A percentile compares a stretch with the other conserved stretches of the same genome.
These are phyloP conservation scores for Leccinum subgranulosum DNA, from an alignment of 768 basidiomycete species.

Conservation along the genomic window DNA sequence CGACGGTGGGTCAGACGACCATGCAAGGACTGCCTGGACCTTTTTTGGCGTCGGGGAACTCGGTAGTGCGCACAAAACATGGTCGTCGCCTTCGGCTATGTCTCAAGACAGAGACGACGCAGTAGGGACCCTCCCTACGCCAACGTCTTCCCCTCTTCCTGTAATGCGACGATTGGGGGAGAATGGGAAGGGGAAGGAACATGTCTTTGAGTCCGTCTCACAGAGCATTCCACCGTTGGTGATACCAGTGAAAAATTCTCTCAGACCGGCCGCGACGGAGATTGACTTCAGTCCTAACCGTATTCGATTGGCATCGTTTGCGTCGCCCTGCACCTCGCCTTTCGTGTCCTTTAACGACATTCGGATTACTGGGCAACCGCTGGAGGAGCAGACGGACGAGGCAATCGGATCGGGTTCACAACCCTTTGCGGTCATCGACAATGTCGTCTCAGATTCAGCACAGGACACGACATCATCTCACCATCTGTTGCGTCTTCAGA, in stretches of 20 bases:
- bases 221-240: background rate
- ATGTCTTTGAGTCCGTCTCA: background rate
- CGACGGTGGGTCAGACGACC: constrained; percentile 44
- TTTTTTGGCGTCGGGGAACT: constrained; percentile 47
- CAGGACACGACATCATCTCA: background rate
- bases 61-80: constrained; percentile 7
- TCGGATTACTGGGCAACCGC: background rate
- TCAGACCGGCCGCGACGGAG: constrained; percentile 2
- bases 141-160: constrained; percentile 22
- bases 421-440: constrained; percentile 18
- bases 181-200: constrained; percentile 4
- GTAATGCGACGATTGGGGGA: background rate
- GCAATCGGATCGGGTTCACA: background rate
- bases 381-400: background rate
- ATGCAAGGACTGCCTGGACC: constrained; percentile 52
- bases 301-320: background rate
- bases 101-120: background rate
- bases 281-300: background rate
- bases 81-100: constrained; percentile 17
- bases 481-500: background rate
- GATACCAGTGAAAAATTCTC: background rate
- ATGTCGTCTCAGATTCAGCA: constrained; percentile 1
- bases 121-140: constrained; percentile 19
- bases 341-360: constrained; percentile 7
- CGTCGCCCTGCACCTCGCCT: constrained; percentile 13